Percentiles rank a stretch among this genome's conserved stretches.
phyloP scores from a whole-genome alignment of 768 basidiomycete genomes.

The Mycena olivaceomarginata region DNA sequence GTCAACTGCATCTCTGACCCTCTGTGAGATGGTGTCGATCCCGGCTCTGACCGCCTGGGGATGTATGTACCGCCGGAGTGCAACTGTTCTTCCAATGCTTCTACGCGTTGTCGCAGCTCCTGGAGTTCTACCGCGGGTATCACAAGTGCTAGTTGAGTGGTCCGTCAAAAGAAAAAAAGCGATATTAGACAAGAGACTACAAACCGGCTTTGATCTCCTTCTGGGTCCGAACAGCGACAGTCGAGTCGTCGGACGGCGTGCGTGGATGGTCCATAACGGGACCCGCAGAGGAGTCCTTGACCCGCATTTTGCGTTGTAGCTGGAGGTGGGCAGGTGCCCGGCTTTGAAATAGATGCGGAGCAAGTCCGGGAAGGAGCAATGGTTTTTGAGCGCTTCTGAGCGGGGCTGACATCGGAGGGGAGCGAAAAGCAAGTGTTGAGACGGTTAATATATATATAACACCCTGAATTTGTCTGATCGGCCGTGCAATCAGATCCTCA shows the following conservation, averaged over 20 bases:
- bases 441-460: slow-evolving; percentile 8
- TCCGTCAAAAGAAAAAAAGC: slow-evolving; percentile 14
- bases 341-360: slow-evolving; percentile 21
- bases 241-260: neutral
- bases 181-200: slow-evolving; percentile 14
- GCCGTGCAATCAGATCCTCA: slow-evolving; percentile 22
- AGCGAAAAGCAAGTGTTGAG: slow-evolving; percentile 15
- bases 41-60: neutral
- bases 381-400: slow-evolving; percentile 20
- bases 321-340: neutral
- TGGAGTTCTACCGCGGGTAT: slow-evolving; percentile 20
- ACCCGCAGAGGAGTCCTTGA: slow-evolving; percentile 5
- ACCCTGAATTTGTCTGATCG: slow-evolving; percentile 23
- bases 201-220: slow-evolving; percentile 10
- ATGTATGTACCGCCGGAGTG: neutral
- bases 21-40: neutral
- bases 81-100: too few relatives aligned
- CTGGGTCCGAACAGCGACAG: neutral
- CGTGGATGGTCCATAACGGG: neutral
- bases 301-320: neutral
- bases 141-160: slow-evolving; percentile 8
- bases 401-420: slow-evolving; percentile 20
- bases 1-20: neutral
- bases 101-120: too few relatives aligned
- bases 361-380: slow-evolving; percentile 19